These are phyloP conservation scores for Nemania sp. DNA, from an alignment of 2,329 filamentous ascomycete genomes.

Conservation along the genomic window DNA sequence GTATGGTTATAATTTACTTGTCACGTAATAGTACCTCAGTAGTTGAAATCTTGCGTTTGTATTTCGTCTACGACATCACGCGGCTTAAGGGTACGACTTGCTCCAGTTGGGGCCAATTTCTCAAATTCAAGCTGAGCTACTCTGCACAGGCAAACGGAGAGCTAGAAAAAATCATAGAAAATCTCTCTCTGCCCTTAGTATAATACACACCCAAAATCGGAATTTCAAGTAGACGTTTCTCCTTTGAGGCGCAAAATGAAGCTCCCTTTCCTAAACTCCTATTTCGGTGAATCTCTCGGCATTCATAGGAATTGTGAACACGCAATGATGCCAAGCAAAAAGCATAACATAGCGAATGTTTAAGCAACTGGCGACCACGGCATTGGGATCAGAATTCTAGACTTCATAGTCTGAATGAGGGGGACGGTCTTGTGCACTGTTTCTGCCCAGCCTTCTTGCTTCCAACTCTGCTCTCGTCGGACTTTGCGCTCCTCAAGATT, in stretches of 20 bases:
- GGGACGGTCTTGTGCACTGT: constrained; percentile 99
- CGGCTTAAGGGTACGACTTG: background rate
- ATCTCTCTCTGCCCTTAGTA: constrained; percentile 24
- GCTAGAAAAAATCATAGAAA: constrained; percentile 10
- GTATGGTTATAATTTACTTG: background rate
- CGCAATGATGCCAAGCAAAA: background rate
- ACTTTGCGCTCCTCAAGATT: constrained; percentile 93
- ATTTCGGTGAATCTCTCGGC: constrained; percentile 10
- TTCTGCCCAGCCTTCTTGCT: constrained; percentile 93
- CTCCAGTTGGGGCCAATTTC: background rate
- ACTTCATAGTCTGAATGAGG: constrained; percentile 96
- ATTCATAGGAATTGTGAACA: constrained; percentile 16
- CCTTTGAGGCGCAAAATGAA: constrained; percentile 1
- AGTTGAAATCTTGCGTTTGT: background rate
- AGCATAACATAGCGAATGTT: constrained; percentile 25
- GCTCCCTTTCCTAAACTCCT: constrained; percentile 17
- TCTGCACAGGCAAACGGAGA: constrained; percentile 7
- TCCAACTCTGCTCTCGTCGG: constrained; percentile 94
- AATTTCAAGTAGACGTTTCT: constrained; percentile 9
- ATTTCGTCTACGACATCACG: background rate
- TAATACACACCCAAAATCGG: constrained; percentile 26
- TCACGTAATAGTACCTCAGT: background rate
- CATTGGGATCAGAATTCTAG: constrained; percentile 91
- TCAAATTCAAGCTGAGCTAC: constrained; percentile 11
- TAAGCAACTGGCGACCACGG: constrained; percentile 94